A percentile compares a stretch with the other conserved stretches of the same genome.
phyloP scores from a whole-genome alignment of 1,139 yeast genomes.

The Zygoascus meyerae region DNA sequence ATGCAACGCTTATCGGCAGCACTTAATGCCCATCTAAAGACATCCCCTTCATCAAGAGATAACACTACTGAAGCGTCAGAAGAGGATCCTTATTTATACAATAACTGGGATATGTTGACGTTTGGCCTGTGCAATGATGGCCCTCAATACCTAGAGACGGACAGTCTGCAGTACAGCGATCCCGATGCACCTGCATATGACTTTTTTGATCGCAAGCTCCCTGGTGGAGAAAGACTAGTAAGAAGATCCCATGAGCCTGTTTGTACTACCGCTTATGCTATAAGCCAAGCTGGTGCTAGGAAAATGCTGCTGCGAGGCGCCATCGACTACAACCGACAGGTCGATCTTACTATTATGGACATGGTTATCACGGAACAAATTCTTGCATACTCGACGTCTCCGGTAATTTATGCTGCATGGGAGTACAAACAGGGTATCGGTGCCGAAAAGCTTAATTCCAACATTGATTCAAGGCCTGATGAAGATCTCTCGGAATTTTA shows the following conservation, averaged over 20 bases:
- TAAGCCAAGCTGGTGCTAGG: constrained; percentile 17
- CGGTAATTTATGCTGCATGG: constrained; percentile 19
- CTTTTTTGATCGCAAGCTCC: background rate
- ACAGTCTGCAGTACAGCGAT: constrained; percentile 11
- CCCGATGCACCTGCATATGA: constrained; percentile 12
- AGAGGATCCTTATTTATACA: constrained; percentile 12
- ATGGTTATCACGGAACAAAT: constrained; percentile 10
- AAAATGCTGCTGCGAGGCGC: constrained; percentile 17
- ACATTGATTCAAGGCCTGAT: constrained; percentile 9
- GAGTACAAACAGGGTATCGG: constrained; percentile 17
- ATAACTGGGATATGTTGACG: constrained; percentile 15
- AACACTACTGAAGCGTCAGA: constrained; percentile 4
- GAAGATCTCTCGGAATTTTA: background rate
- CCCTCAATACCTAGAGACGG: constrained; percentile 3
- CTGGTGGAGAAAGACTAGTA: constrained; percentile 12
- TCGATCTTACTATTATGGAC: constrained; percentile 15
- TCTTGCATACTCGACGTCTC: constrained; percentile 15
- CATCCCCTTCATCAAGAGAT: constrained; percentile 1
- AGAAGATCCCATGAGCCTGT: constrained; percentile 12
- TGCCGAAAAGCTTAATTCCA: constrained; percentile 13
- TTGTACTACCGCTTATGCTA: constrained; percentile 21
- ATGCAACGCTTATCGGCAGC: constrained; percentile 13
- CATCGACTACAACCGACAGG: constrained; percentile 17
- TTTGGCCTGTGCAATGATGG: constrained; percentile 12
- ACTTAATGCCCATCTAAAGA: constrained; percentile 11